Conservation (phyloP, 331 rosid genomes). For the Rhamnella rubrinervis region DNA sequence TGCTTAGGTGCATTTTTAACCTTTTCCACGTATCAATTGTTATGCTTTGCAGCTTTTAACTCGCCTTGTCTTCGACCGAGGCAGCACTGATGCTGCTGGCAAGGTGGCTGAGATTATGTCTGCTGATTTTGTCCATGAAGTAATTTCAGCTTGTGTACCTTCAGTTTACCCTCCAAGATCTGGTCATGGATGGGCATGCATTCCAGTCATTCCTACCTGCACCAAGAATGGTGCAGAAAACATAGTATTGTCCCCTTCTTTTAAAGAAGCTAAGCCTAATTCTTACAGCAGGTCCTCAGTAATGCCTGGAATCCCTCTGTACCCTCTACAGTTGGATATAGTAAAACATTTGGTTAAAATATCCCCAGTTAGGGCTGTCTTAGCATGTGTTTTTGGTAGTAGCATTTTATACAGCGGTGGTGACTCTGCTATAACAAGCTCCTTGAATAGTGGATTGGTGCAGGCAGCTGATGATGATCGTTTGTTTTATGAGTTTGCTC, state of each 20-base stretch:
- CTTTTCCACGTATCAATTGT: constrained; percentile 22
- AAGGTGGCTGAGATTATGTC: constrained; percentile 93
- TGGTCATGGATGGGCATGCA: constrained; percentile 98
- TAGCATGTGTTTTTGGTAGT: constrained; percentile 95
- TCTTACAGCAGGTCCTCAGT: constrained; percentile 65
- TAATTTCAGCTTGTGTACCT: constrained; percentile 96
- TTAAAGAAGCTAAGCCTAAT: constrained; percentile 80
- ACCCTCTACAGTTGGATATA: constrained; percentile 90
- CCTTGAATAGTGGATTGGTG: constrained; percentile 69
- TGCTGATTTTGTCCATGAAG: constrained; percentile 98
- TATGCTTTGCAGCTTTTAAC: constrained; percentile 80
- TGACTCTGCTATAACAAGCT: constrained; percentile 72
- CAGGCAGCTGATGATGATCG: constrained; percentile 81
- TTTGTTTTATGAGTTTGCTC: constrained; percentile 94
- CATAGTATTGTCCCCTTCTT: constrained; percentile 77
- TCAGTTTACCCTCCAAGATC: constrained; percentile 93
- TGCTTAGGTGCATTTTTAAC: not conserved
- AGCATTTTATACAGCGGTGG: constrained; percentile 77
- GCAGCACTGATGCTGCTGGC: constrained; percentile 96
- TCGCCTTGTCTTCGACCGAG: constrained; percentile 93
- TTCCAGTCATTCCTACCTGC: constrained; percentile 79
- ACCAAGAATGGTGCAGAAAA: constrained; percentile 72
- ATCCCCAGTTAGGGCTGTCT: constrained; percentile 94
- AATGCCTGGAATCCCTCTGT: constrained; percentile 75
- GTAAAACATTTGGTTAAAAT: constrained; percentile 94